Conservation (phyloP, 805 yeast genomes). For the Starmerella riodocensis region DNA sequence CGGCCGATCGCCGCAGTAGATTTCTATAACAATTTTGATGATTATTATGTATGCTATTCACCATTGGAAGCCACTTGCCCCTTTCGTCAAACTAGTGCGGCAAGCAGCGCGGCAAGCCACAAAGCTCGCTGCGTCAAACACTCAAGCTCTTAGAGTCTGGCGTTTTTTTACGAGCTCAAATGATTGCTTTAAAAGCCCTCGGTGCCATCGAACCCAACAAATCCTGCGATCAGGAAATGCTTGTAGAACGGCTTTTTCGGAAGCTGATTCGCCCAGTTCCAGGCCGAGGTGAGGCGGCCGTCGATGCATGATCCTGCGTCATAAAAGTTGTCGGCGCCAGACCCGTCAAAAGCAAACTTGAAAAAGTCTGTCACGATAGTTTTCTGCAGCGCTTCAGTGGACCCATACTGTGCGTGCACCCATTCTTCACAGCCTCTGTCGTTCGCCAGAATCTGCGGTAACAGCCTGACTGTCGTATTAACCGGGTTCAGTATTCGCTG, state of each 20-base stretch:
- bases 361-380: conserved; percentile 39
- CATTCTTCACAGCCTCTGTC: conserved; percentile 28
- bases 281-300: conserved; percentile 66
- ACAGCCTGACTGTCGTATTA: conserved; percentile 41
- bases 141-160: no score
- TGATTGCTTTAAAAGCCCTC: conserved; percentile 37
- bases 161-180: no score
- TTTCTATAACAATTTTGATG: no score
- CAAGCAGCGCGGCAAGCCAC: no score
- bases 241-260: conserved; percentile 52
- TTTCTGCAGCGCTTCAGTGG: conserved; percentile 39
- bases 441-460: conserved; percentile 43
- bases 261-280: conserved; percentile 69
- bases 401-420: conserved; percentile 46
- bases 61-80: no score
- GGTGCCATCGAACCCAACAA: conserved; percentile 60
- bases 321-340: conserved; percentile 73
- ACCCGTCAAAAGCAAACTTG: conserved; percentile 56
- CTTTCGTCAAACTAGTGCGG: no score
- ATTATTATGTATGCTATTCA: no score
- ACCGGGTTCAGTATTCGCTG: conserved; percentile 67
- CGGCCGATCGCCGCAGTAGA: no score
- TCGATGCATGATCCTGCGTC: conserved; percentile 79
- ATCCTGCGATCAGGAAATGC: conserved; percentile 53
- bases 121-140: no score